A percentile compares a stretch with the other conserved stretches of the same genome.
phyloP scores from a whole-genome alignment of 1,139 yeast genomes.

The Lodderomyces oxycetoniae region DNA sequence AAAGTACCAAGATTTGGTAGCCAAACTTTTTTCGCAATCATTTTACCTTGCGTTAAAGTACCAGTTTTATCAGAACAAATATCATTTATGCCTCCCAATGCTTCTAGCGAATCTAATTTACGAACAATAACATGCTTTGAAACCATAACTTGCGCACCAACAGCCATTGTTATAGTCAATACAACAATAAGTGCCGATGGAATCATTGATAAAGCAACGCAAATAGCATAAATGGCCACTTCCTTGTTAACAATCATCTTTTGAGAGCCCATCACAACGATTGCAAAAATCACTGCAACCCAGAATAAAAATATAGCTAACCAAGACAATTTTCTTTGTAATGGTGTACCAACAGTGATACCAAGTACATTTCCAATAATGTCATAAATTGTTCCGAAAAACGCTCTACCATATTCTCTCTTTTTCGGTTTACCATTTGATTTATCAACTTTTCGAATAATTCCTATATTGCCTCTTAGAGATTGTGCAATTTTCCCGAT shows the following conservation, averaged over 20 bases:
- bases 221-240: conserved; percentile 79
- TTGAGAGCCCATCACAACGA: conserved; percentile 77
- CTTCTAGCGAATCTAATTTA: conserved; percentile 73
- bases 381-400: conserved; percentile 32
- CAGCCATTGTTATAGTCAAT: conserved; percentile 80
- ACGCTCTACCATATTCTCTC: conserved; percentile 49
- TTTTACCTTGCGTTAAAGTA: conserved; percentile 74
- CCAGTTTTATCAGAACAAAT: conserved; percentile 84
- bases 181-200: conserved; percentile 81
- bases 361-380: conserved; percentile 69
- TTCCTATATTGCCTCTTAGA: conserved; percentile 29
- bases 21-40: conserved; percentile 73
- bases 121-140: conserved; percentile 68
- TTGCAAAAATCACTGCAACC: conserved; percentile 72
- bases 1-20: conserved; percentile 72
- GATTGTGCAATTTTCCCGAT: conserved; percentile 75
- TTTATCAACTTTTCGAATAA: conserved; percentile 27
- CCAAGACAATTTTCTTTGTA: conserved; percentile 63
- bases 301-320: conserved; percentile 64
- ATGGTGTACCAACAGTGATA: conserved; percentile 71
- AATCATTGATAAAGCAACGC: conserved; percentile 79
- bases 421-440: conserved; percentile 20
- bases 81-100: conserved; percentile 74
- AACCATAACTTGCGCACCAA: conserved; percentile 79
- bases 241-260: conserved; percentile 60